Evolutionary conservation across 768 basidiomycete species (phyloP).

Genomic region (Goffeauzyma gilvescens): DNA sequence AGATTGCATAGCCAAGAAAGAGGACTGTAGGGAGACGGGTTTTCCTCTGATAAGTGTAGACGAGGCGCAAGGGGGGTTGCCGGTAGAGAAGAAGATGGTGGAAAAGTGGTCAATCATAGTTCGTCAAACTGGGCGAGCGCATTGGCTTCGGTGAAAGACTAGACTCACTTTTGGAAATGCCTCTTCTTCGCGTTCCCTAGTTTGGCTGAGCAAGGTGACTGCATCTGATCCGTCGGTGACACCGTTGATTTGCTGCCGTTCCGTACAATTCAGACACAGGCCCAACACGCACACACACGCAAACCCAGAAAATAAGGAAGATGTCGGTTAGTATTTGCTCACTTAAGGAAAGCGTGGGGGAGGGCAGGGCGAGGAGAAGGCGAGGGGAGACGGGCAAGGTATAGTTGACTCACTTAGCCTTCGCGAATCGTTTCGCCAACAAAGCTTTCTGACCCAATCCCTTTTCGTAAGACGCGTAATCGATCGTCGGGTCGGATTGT

Average conservation of each 20-base stretch:
- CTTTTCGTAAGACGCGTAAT: slow-evolving; percentile 7
- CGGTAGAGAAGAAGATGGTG: no score
- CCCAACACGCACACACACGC: no score
- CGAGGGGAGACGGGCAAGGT: slow-evolving; percentile 4
- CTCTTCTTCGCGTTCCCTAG: slow-evolving; percentile 78
- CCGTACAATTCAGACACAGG: neutral
- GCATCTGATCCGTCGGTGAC: slow-evolving; percentile 86
- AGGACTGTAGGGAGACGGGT: slow-evolving; percentile 7
- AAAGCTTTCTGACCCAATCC: slow-evolving; percentile 70
- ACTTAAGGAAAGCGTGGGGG: neutral
- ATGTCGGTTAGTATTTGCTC: neutral
- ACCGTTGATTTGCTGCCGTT: slow-evolving; percentile 56
- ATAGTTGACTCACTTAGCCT: slow-evolving; percentile 48
- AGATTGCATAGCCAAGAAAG: slow-evolving; percentile 10
- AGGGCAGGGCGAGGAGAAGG: neutral
- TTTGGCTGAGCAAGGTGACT: slow-evolving; percentile 86
- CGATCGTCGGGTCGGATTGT: slow-evolving; percentile 12
- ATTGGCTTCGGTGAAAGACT: neutral
- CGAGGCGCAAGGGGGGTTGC: no score
- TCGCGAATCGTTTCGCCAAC: slow-evolving; percentile 81
- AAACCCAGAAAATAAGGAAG: no score
- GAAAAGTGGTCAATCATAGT: no score
- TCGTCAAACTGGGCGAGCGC: no score
- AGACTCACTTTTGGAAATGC: slow-evolving; percentile 66
- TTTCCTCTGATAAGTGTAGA: slow-evolving; percentile 1